Base-by-base conservation (phyloP, 305 asterid genomes). In the Stenogyne calaminthoides region DNA sequence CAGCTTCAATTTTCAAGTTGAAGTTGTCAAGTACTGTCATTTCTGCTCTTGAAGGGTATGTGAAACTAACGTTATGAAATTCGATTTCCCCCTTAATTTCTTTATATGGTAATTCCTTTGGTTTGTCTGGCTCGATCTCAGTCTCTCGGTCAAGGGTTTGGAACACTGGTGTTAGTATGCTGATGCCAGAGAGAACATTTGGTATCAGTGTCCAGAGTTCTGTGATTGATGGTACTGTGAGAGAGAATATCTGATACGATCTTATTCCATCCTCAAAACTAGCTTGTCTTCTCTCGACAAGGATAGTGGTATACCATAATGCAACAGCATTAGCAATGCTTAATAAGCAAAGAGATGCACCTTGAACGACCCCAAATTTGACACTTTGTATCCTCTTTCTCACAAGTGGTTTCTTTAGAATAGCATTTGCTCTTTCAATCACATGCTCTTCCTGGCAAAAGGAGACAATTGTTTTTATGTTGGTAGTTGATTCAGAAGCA, bases 321-420 rank as follows among this genome's bases (percentile, higher is more conserved):
- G 95, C 96, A 67, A 89, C 92, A 18, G 92, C 96, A 80, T 91
- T 91, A 62, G 97, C 97, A 69, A 91, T 89, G 73, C 89, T 91
- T 95, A 96, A 91, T 73, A 89, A 82, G 77, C 92, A 91, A 75
- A 91, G 91, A 70, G 97, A 86, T 20, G 78, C 81, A 19, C 93
- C 96, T 91, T 91, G 96, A 69, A 91, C 87, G 80, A 88, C 78
- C 74, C 95, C 95, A 37, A 77, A 91, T 81, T 88, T 89, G 69
- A 85, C 71, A 71, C 97, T 89, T 76, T 88, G 89, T 18, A 2
- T 83, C 85, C 88, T 83, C 84, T 91, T 83, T 71, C 67, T 80
- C 63, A 42, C 81, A 71, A 86, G 61, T 54, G 91, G 97, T 76
- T 78, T 71, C 83, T 82, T 75, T 66, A 88, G 65, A 59, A 82